phyloP scores from a whole-genome alignment of 495 filamentous ascomycete species.

The Aspergillus nanangensis region DNA sequence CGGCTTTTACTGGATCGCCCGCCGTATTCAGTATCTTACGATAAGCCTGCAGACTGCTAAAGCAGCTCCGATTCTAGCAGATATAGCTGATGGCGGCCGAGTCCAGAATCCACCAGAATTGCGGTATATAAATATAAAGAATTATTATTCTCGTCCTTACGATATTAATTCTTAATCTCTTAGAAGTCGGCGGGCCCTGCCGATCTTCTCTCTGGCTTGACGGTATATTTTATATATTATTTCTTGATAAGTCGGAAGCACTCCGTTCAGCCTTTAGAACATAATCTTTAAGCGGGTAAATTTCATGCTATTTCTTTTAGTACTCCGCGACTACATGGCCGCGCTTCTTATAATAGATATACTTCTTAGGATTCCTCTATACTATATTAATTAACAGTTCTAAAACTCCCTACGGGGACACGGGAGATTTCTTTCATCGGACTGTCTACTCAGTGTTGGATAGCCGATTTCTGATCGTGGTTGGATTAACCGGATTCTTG shows the following conservation, averaged over 20 bases:
- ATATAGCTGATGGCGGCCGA: constrained; percentile 14
- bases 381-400: too few relatives aligned
- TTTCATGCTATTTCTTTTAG: too few relatives aligned
- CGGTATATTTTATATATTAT: constrained; percentile 7
- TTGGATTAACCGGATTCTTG: too few relatives aligned
- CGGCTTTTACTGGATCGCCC: constrained; percentile 10
- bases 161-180: constrained; percentile 2
- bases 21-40: constrained; percentile 11
- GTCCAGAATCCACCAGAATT: constrained; percentile 13
- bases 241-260: constrained; percentile 4
- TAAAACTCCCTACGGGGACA: too few relatives aligned
- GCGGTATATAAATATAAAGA: constrained; percentile 11
- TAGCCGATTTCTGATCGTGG: too few relatives aligned
- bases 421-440: too few relatives aligned
- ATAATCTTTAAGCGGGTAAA: too few relatives aligned
- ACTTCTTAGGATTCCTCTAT: too few relatives aligned
- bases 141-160: constrained; percentile 1
- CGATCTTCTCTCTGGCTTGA: constrained; percentile 11
- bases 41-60: constrained; percentile 9
- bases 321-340: too few relatives aligned
- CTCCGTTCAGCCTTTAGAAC: too few relatives aligned
- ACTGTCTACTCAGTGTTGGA: too few relatives aligned
- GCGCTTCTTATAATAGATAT: too few relatives aligned
- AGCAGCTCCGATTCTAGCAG: constrained; percentile 11
- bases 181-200: constrained; percentile 3